Conservation (phyloP, 2,329 filamentous ascomycete species). For the Alternaria atra region DNA sequence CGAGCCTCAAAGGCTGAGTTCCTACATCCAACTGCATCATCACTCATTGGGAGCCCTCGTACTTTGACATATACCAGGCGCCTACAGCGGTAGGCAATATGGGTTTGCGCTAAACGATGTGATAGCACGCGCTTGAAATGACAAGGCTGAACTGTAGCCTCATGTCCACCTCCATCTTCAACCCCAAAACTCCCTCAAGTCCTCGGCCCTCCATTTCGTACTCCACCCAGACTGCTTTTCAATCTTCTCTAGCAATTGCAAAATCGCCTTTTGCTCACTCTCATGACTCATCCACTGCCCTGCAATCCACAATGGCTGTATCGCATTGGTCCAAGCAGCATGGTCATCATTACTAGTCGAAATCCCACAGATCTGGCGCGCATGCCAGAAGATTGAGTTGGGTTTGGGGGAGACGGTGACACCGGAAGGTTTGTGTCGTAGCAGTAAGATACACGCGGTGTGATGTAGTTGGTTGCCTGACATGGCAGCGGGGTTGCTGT, state of each 20-base stretch:
- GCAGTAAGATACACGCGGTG: conserved; percentile 22
- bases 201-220: conserved; percentile 63
- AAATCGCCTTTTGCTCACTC: conserved; percentile 57
- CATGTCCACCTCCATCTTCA: background rate
- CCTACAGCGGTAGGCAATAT: background rate
- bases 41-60: background rate
- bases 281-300: conserved; percentile 58
- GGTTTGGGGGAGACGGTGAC: conserved; percentile 25
- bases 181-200: conserved; percentile 63
- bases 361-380: conserved; percentile 58
- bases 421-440: conserved; percentile 33
- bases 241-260: conserved; percentile 59
- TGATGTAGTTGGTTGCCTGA: conserved; percentile 30
- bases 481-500: conserved; percentile 26
- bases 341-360: conserved; percentile 57
- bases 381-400: conserved; percentile 58
- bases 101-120: background rate
- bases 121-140: background rate
- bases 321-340: conserved; percentile 57
- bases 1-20: background rate
- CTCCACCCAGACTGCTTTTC: conserved; percentile 64
- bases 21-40: background rate
- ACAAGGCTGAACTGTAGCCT: background rate
- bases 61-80: background rate
- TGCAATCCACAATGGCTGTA: conserved; percentile 60